A percentile compares a stretch with the other conserved stretches of the same genome.
Evolutionary conservation across 176 grass and related monocot genomes (phyloP).

Genomic region (Avena atlantica): DNA sequence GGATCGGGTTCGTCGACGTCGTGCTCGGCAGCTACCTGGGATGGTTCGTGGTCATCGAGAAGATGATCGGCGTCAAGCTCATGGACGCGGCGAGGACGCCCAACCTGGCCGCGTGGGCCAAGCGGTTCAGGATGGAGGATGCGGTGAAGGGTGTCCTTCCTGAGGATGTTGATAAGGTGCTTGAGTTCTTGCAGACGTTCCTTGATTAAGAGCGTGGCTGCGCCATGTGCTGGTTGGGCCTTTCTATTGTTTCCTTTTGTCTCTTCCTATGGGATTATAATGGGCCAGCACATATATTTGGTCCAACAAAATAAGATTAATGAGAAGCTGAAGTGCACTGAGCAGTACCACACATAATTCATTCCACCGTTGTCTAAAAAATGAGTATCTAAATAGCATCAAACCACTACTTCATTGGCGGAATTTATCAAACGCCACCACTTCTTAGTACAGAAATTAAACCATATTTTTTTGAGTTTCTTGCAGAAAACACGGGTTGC

Average conservation of each 20-base stretch:
- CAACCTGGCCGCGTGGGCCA: constrained; percentile 36
- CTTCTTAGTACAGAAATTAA: no score
- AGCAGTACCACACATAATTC: no score
- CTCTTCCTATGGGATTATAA: neutral
- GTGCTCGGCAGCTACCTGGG: constrained; percentile 50
- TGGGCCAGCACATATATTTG: neutral
- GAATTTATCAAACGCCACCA: no score
- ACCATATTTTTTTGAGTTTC: no score
- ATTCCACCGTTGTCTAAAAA: no score
- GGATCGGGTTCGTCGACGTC: constrained; percentile 45
- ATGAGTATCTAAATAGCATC: no score
- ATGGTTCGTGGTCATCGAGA: constrained; percentile 54
- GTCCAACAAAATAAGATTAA: neutral
- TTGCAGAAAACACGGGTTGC: no score
- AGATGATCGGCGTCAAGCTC: constrained; percentile 46
- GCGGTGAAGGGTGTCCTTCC: constrained; percentile 40
- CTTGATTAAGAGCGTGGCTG: constrained; percentile 11
- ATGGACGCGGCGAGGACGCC: constrained; percentile 42
- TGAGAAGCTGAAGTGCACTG: neutral
- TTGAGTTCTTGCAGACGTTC: constrained; percentile 47
- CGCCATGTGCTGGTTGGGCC: no score
- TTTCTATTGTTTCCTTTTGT: neutral
- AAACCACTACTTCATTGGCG: no score
- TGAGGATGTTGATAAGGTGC: constrained; percentile 49
- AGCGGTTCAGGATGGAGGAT: constrained; percentile 27